Percentiles rank a stretch among this genome's conserved stretches.
Evolutionary conservation across 768 basidiomycete genomes (phyloP).

Genomic region (Albatrellus ellisii): DNA sequence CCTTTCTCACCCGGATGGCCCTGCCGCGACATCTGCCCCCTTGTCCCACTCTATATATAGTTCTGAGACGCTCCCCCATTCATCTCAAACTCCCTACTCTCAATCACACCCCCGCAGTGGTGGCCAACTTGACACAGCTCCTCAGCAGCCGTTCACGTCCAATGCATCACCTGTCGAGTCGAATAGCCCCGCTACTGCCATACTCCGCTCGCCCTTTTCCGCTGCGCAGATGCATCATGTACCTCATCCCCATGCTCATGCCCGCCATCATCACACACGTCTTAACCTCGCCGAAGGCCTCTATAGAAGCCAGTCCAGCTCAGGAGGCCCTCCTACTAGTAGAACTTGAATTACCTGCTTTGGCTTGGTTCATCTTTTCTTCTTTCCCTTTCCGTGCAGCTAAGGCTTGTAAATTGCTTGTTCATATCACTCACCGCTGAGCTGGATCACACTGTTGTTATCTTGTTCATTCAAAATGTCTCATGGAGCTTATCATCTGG

Average conservation of each 20-base stretch:
- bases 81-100: background rate
- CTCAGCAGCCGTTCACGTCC: background rate
- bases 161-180: slow-evolving; percentile 4
- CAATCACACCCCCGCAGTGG: background rate
- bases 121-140: background rate
- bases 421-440: too few species aligned
- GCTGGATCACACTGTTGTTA: too few species aligned
- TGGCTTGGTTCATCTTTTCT: too few species aligned
- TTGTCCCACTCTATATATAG: slow-evolving; percentile 1
- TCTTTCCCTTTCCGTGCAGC: too few species aligned
- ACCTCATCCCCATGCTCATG: slow-evolving; percentile 68
- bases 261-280: slow-evolving; percentile 54
- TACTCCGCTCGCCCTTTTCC: slow-evolving; percentile 46
- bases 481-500: too few species aligned
- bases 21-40: slow-evolving; percentile 5
- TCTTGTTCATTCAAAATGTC: too few species aligned
- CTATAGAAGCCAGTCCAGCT: too few species aligned
- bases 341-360: background rate
- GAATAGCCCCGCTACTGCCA: slow-evolving; percentile 14
- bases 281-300: slow-evolving; percentile 23
- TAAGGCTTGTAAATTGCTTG: too few species aligned
- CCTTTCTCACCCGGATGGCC: slow-evolving; percentile 1
- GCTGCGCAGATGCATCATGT: slow-evolving; percentile 64
- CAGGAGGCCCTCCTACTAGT: background rate
- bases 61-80: slow-evolving; percentile 7